Conservation (phyloP, 805 yeast species). For the Teunomyces atbi region DNA sequence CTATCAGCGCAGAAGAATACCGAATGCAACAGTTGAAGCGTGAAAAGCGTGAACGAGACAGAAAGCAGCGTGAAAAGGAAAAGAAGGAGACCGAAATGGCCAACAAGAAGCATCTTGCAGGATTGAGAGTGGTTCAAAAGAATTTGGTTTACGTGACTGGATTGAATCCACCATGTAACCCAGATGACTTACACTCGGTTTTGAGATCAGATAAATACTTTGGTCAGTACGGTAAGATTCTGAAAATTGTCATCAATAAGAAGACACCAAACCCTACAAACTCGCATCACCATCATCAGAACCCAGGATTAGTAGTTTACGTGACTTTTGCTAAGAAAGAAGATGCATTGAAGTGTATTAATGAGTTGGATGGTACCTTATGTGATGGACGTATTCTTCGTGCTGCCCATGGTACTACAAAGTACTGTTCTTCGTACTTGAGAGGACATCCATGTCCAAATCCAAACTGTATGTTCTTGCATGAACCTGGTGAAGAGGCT, state of each 20-base stretch:
- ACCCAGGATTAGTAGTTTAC: slow-evolving; percentile 88
- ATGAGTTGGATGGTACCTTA: slow-evolving; percentile 87
- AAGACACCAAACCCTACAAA: slow-evolving; percentile 50
- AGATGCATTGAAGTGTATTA: slow-evolving; percentile 92
- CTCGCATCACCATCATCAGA: slow-evolving; percentile 41
- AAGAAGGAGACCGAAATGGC: slow-evolving; percentile 85
- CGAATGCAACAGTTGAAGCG: slow-evolving; percentile 77
- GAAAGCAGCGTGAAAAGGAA: slow-evolving; percentile 85
- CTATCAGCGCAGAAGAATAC: slow-evolving; percentile 82
- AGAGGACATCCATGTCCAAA: slow-evolving; percentile 96
- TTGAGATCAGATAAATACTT: slow-evolving; percentile 89
- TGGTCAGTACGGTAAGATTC: slow-evolving; percentile 97
- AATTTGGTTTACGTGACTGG: slow-evolving; percentile 96
- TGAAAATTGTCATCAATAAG: slow-evolving; percentile 89
- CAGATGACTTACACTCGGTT: slow-evolving; percentile 79
- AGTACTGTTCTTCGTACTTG: slow-evolving; percentile 93
- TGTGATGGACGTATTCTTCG: slow-evolving; percentile 87
- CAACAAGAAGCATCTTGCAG: slow-evolving; percentile 85
- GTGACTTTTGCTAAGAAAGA: slow-evolving; percentile 92
- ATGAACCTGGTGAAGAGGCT: slow-evolving; percentile 99
- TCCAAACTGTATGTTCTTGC: slow-evolving; percentile 98
- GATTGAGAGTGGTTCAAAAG: slow-evolving; percentile 97
- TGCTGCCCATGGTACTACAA: slow-evolving; percentile 98
- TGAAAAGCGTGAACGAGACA: slow-evolving; percentile 77
- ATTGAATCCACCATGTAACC: slow-evolving; percentile 77